Evolutionary conservation across 306 rosid species (phyloP).

Genomic region (Betula pendula): DNA sequence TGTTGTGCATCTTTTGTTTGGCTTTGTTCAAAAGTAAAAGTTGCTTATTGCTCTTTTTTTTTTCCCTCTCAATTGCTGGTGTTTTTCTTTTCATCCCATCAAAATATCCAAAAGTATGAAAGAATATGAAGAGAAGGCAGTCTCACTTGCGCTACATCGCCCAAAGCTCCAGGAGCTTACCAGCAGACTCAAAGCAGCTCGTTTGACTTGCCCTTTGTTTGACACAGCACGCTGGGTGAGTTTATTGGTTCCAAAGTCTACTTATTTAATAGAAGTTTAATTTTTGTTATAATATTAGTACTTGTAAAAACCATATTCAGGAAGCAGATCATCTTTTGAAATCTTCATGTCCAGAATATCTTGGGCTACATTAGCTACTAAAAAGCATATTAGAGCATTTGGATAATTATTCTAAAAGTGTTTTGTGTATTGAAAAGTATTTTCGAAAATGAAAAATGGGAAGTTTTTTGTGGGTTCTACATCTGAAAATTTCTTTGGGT

Average conservation of each 20-base stretch:
- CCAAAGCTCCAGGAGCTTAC: constrained; percentile 76
- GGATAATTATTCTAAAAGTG: no score
- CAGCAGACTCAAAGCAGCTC: constrained; percentile 72
- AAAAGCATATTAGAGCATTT: background rate
- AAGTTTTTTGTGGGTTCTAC: no score
- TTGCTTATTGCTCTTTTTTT: background rate
- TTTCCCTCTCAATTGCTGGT: background rate
- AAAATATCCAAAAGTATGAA: constrained; percentile 53
- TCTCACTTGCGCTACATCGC: constrained; percentile 73
- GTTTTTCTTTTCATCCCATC: background rate
- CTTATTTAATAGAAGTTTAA: background rate
- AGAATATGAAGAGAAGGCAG: constrained; percentile 96
- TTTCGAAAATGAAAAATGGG: no score
- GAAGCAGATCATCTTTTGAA: background rate
- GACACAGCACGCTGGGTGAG: constrained; percentile 95
- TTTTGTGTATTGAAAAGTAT: no score
- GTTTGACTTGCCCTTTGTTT: constrained; percentile 88
- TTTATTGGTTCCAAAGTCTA: background rate
- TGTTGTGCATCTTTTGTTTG: background rate
- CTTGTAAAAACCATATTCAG: background rate
- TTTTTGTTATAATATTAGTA: no score
- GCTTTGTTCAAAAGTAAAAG: background rate
- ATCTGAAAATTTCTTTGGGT: no score
- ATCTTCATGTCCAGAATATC: background rate
- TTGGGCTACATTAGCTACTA: background rate